Evolutionary conservation across 1,139 yeast species (phyloP), one percentile per base, ranked within the genome.

Genomic region (Tardiomyces digboiensis): DNA sequence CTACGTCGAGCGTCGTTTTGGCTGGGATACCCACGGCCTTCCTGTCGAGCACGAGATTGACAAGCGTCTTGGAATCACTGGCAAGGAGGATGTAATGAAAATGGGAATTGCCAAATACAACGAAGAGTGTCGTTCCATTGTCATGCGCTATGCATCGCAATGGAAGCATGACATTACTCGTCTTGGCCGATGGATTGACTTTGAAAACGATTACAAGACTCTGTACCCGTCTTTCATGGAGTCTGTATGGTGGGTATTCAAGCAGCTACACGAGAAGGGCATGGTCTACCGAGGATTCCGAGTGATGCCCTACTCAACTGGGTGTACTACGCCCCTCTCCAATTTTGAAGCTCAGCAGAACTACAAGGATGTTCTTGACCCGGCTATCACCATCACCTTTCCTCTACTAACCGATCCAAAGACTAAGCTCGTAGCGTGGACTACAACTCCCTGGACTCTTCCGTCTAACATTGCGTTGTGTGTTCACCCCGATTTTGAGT

Each of bases 11-110:
- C 85, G 99, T 70, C 78, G 97, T 60, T 91, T 93, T 54, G 99
- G 99, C 49, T 91, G 99, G 99, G 99, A 91, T 68, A 91, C 98
- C 45, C 99, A 91, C 65, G 99, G 99, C 46, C 79, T 91, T 55
- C 99, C 99, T 42, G 89, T 91, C 46, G 99, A 91, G 70, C 95
- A 91, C 66, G 97, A 89, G 66, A 91, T 91, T 57, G 99, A 91
- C 84, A 91, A 91, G 82, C 85, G 86, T 62, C 76, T 91, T 57
- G 95, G 95, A 39, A 87, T 91, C 67, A 82, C 85, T 47, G 85
- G 95, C 57, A 91, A 89, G 66, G 91, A 85, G 44, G 98, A 93
- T 60, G 98, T 91, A 46, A 80, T 87, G 82, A 77, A 78, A 45
- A 76, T 85, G 80, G 98, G 98, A 58, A 84, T 91, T 56, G 96